These are phyloP conservation scores for Penicillium dipodomyicola DNA, from an alignment of 495 filamentous ascomycete genomes.

Conservation along the genomic window DNA sequence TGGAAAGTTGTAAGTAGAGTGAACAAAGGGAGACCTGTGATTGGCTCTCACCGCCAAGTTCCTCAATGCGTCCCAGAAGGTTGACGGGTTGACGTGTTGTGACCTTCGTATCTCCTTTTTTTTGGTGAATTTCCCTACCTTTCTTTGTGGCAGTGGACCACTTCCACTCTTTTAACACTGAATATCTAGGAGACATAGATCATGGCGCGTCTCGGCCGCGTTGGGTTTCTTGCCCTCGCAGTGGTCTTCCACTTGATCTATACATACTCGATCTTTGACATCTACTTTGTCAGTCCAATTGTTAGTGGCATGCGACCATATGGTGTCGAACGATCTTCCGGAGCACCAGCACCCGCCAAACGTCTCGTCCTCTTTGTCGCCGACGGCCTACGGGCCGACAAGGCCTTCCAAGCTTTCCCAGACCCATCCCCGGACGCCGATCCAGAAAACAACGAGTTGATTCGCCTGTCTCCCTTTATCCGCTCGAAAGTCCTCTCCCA, in stretches of 20 bases:
- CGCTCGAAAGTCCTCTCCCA: slow-evolving; percentile 82
- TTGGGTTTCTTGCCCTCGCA: slow-evolving; percentile 87
- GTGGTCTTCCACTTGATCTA: slow-evolving; percentile 94
- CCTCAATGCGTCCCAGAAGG: slow-evolving; percentile 19
- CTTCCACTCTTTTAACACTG: slow-evolving; percentile 20
- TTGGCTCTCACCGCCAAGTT: slow-evolving; percentile 36
- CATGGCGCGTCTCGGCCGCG: slow-evolving; percentile 81
- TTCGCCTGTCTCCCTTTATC: slow-evolving; percentile 88
- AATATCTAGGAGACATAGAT: slow-evolving; percentile 20
- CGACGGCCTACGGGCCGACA: slow-evolving; percentile 97
- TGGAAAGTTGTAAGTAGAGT: not conserved
- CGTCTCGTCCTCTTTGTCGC: slow-evolving; percentile 93
- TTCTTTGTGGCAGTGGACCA: slow-evolving; percentile 19
- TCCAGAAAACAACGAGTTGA: slow-evolving; percentile 49
- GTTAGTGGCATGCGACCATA: slow-evolving; percentile 91
- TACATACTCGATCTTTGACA: slow-evolving; percentile 96
- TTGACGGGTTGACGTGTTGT: slow-evolving; percentile 16
- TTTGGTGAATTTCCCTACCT: slow-evolving; percentile 15
- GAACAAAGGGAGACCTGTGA: slow-evolving; percentile 17
- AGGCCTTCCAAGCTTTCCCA: slow-evolving; percentile 91
- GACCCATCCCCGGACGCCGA: slow-evolving; percentile 76
- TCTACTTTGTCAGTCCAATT: slow-evolving; percentile 98
- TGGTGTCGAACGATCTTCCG: slow-evolving; percentile 59
- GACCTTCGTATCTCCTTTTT: slow-evolving; percentile 21
- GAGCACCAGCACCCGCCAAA: slow-evolving; percentile 73